Conservation (phyloP, 768 basidiomycete species). For the Leucogyrophana mollusca region DNA sequence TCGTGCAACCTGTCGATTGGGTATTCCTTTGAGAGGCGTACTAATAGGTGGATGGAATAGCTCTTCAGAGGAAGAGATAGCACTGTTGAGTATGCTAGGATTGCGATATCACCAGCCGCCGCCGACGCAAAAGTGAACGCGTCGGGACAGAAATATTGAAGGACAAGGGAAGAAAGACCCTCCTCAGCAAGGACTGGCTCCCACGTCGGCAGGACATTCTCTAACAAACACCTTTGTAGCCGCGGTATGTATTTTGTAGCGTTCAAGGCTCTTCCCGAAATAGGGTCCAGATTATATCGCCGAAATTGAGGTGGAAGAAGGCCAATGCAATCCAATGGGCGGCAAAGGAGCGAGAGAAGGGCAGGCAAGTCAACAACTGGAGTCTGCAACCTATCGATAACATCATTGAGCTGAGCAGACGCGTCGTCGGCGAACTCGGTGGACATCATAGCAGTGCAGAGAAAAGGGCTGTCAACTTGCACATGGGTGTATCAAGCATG, state of each 20-base stretch:
- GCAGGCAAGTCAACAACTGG: constrained; percentile 47
- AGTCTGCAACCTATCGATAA: constrained; percentile 44
- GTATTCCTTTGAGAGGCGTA: constrained; percentile 56
- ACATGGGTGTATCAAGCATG: too few relatives aligned
- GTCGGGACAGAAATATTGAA: constrained; percentile 77
- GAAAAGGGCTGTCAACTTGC: too few relatives aligned
- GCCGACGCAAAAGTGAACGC: constrained; percentile 49
- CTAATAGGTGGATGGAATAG: constrained; percentile 53
- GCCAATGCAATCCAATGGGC: constrained; percentile 55
- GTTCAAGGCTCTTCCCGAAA: constrained; percentile 23
- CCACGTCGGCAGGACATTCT: constrained; percentile 72
- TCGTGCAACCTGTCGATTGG: constrained; percentile 66
- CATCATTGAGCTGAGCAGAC: constrained; percentile 29
- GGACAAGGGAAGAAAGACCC: constrained; percentile 42
- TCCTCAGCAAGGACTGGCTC: constrained; percentile 50
- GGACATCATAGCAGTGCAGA: constrained; percentile 3
- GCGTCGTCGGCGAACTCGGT: constrained; percentile 6
- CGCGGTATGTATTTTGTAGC: constrained; percentile 39
- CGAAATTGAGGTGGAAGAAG: constrained; percentile 61
- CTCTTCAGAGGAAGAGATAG: constrained; percentile 46
- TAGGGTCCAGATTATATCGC: constrained; percentile 39
- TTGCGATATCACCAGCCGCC: constrained; percentile 50
- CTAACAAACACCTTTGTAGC: constrained; percentile 66
- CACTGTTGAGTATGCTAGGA: constrained; percentile 66
- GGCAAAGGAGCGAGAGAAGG: constrained; percentile 54